Conservation (phyloP, 306 rosid genomes). For the Cucurbita pepo region DNA sequence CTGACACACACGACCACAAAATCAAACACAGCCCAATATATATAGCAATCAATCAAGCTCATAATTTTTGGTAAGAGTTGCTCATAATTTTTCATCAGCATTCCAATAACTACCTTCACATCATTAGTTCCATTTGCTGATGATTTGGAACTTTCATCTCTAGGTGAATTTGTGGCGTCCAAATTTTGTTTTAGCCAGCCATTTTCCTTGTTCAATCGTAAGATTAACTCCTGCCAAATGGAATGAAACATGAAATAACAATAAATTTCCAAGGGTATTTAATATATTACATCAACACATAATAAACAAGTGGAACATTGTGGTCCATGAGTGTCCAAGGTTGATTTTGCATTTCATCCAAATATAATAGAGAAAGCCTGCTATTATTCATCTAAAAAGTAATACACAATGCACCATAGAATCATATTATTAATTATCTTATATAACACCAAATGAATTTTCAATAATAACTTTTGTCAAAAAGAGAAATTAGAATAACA, state of each 20-base stretch:
- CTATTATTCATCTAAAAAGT: neutral
- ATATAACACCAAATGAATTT: neutral
- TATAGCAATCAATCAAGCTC: neutral
- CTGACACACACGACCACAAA: neutral
- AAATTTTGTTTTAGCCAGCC: slow-evolving; percentile 62
- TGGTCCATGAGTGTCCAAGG: neutral
- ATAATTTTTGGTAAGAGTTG: neutral
- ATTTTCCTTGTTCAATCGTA: slow-evolving; percentile 62
- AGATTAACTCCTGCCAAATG: slow-evolving; percentile 54
- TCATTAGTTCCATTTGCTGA: slow-evolving; percentile 28
- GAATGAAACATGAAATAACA: slow-evolving; percentile 2
- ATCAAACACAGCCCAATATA: neutral
- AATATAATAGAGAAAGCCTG: neutral
- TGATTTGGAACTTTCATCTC: slow-evolving; percentile 34
- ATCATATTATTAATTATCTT: neutral
- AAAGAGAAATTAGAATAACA: neutral
- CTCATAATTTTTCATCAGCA: neutral
- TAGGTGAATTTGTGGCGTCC: slow-evolving; percentile 36
- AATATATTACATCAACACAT: neutral
- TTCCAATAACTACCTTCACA: slow-evolving; percentile 29
- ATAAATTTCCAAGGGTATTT: slow-evolving; percentile 7
- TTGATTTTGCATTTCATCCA: neutral
- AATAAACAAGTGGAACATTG: neutral
- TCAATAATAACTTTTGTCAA: neutral
- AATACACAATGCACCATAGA: neutral